Evolutionary conservation across 352 stramenopile species (phyloP), one percentile per base, ranked within the genome.

Genomic region (Globisporangium paddicum): DNA sequence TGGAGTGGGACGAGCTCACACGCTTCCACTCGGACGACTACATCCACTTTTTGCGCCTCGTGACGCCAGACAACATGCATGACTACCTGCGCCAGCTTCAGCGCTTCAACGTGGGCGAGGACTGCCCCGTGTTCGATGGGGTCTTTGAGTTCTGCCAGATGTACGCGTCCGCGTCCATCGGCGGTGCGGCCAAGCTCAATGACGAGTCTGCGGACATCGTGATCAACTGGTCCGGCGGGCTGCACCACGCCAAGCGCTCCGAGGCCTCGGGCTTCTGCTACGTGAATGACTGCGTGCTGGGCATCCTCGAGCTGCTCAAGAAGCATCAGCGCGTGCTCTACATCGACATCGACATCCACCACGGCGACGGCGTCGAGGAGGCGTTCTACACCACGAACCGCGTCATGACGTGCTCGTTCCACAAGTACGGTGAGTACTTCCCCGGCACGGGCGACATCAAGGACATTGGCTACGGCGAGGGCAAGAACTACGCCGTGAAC

Each of bases 311-410:
- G 69, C 73, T 99, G 23, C 77, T 99, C 21, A 99, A 99, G 74
- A 86, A 77, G 30, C 95, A 99, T 71, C 82, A 97, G 62, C 89
- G 97, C 55, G 97, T 99, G 26, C 77, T 99, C 26, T 99, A 99
- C 76, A 99, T 99, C 62, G 97, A 99, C 75, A 99, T 99, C 84
- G 97, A 99, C 71, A 99, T 99, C 66, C 97, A 99, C 77, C 97
- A 99, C 74, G 97, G 96, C 30, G 97, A 99, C 67, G 97, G 96
- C 38, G 97, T 99, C 32, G 97, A 99, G 63, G 97, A 98, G 67
- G 97, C 97, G n/a, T 99, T 99, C 68, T 99, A 99, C 82, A 93
- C 89, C n/a, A 99, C 97, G 48, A 98, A 99, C 73, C 89, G 96
- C 41, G 96, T 99, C 45, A 98, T 99, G 95, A 99, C 96, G 2